Conservation (phyloP, 2,329 filamentous ascomycete genomes). For the Pseudogymnoascus sp. region DNA sequence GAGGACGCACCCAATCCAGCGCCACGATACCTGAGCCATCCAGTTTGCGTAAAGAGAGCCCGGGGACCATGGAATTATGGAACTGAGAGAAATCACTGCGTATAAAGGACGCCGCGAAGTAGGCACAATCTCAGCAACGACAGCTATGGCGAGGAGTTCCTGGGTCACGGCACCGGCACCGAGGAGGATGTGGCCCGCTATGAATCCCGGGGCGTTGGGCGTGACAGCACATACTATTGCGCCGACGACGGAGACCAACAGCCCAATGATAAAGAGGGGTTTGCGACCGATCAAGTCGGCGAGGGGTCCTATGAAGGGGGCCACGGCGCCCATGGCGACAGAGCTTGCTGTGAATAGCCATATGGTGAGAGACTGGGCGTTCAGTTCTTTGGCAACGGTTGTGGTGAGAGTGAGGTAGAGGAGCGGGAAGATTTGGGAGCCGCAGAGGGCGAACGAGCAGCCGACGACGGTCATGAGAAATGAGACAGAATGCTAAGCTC, state of each 20-base stretch:
- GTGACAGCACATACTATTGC: slow-evolving; percentile 16
- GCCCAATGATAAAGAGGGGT: slow-evolving; percentile 13
- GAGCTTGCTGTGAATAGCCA: slow-evolving; percentile 16
- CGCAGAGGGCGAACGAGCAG: slow-evolving; percentile 12
- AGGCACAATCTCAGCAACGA: slow-evolving; percentile 12
- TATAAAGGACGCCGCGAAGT: slow-evolving; percentile 8
- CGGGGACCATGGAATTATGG: slow-evolving; percentile 9
- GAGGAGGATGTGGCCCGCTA: slow-evolving; percentile 10
- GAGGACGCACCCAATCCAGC: slow-evolving; percentile 36
- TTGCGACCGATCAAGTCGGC: slow-evolving; percentile 19
- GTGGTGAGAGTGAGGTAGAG: slow-evolving; percentile 3
- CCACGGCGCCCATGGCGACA: slow-evolving; percentile 15
- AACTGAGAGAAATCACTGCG: slow-evolving; percentile 4
- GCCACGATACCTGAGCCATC: slow-evolving; percentile 34
- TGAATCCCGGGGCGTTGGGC: slow-evolving; percentile 13
- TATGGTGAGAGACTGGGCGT: slow-evolving; percentile 12
- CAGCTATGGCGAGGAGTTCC: slow-evolving; percentile 10
- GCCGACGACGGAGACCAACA: slow-evolving; percentile 13
- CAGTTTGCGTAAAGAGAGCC: slow-evolving; percentile 11
- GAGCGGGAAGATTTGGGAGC: slow-evolving; percentile 11
- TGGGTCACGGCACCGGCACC: slow-evolving; percentile 11
- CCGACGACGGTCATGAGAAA: slow-evolving; percentile 14
- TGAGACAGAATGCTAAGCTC: neutral
- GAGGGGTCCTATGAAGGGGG: slow-evolving; percentile 19
- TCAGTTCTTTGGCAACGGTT: neutral